Percentiles rank a stretch among this genome's conserved stretches.
These are phyloP conservation scores for Alnus glutinosa DNA, from an alignment of 306 rosid genomes.

Conservation along the genomic window DNA sequence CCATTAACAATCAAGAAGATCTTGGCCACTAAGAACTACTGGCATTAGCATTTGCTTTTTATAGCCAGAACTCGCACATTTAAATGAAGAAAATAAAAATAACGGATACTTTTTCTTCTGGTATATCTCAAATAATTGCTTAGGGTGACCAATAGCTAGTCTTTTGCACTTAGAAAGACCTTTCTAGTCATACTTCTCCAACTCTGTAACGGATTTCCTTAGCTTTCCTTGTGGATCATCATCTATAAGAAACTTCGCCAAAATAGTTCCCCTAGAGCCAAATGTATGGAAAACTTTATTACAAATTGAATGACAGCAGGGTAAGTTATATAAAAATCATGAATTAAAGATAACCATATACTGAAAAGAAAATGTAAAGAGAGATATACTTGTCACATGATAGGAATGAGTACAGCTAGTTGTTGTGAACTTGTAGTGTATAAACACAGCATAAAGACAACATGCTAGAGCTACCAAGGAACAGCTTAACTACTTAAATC, in stretches of 20 bases:
- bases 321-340: background rate
- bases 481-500: background rate
- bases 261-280: constrained; percentile 10
- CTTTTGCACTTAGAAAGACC: constrained; percentile 24
- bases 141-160: constrained; percentile 17
- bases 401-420: background rate
- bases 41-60: too few species aligned
- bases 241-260: constrained; percentile 21
- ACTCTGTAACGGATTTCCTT: constrained; percentile 20
- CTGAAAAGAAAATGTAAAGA: background rate
- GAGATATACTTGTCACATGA: background rate
- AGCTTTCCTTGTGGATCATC: constrained; percentile 13
- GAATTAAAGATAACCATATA: background rate
- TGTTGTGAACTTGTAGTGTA: background rate
- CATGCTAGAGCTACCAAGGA: background rate
- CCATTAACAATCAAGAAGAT: too few species aligned
- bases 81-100: background rate
- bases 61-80: background rate
- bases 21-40: too few species aligned
- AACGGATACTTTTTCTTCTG: constrained; percentile 7
- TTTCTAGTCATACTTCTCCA: constrained; percentile 13
- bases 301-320: background rate
- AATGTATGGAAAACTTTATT: background rate
- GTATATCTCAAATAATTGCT: constrained; percentile 22
- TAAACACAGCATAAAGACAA: background rate